Evolutionary conservation across 2,329 filamentous ascomycete genomes (phyloP), one percentile per base, ranked within the genome.

Genomic region (Aspergillus carbonarius): DNA sequence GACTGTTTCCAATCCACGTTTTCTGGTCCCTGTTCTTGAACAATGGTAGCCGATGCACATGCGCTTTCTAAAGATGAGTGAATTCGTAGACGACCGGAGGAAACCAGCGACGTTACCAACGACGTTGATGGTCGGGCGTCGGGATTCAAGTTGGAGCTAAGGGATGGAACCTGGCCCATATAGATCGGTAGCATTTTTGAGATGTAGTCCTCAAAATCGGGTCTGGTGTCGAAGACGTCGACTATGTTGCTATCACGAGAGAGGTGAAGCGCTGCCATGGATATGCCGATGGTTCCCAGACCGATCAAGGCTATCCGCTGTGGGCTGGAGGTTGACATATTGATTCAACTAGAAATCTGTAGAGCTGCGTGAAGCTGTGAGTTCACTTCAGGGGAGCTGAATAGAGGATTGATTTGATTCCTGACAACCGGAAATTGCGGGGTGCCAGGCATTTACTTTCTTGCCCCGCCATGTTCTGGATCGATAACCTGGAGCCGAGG

Each of bases 1-100:
- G 66, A 65, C 37, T 74, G 72, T 62, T 87, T 87, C 68, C 85
- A 83, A 0, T 72, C 57, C 0, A 78, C 63, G 51, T 79, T 79
- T 65, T 87, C 84, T 0, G 84, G 83, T 0, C 82, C 83, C 70
- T 85, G 83, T 71, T 87, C 85, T 69, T 87, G 84, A 42, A 87
- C 73, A 51, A 86, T 82, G 42, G 78, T 72, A 1, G 82, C 82
- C 17, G 63, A 64, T 23, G 60, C 59, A 20, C 62, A 63, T 34
- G 62, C 65, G 6, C 52, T 60, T 51, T 63, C 60, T 25, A 66
- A 32, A 5, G 56, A 52, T 2, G 58, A 56, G 52, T 66, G 65
- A 35, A 67, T 49, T 30, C 60, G 47, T 5, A 67, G 57, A 42
- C 65, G 63, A 10, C 62, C 63, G 5, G 57, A 57, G 8, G 58